Evolutionary conservation across 2,329 filamentous ascomycete genomes (phyloP), one percentile per base, ranked within the genome.

Genomic region (Fusarium sp.): DNA sequence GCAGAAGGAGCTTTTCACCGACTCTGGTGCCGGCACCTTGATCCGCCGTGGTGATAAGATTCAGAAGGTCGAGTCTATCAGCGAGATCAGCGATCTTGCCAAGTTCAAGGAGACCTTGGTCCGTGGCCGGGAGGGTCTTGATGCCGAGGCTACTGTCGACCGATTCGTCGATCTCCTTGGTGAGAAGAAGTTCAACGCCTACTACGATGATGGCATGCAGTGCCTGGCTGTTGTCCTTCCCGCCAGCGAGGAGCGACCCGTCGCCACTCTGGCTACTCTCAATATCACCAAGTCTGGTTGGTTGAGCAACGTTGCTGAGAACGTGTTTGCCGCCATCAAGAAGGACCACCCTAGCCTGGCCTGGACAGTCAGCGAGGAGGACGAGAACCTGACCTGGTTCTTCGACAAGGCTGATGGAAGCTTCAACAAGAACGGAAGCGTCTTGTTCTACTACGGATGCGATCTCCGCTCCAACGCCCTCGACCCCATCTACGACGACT

Each of bases 381-480:
- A 98, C 78, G 96, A 98, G 88, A 98, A 98, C 82, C 87, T 98
- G 78, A 95, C 94, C 12, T 98, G 96, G 96, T 98, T 98, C 87
- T 97, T 97, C 76, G 95, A 98, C 84, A 98, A 98, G 88, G 93
- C 96, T 11, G 95, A 98, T 77, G 96, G 96, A 65, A 98, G 94
- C 83, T 89, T 98, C 78, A 94, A 93, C 71, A 91, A 92, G 64
- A 91, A 94, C 75, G 94, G 94, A 67, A 94, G 95, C 79, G 94
- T 98, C 42, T 92, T 98, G 79, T 98, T 98, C 87, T 98, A 96
- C 93, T 98, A 97, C 82, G 95, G 95, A 61, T 91, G 96, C 67
- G 93, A 96, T 74, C 92, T 91, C 63, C 91, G 92, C 35, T 91
- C 94, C 60, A 93, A 97, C 81, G 77, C 77, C 22, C 92, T 98